phyloP scores from a whole-genome alignment of 129 eudicot species.

The Arctium minus region DNA sequence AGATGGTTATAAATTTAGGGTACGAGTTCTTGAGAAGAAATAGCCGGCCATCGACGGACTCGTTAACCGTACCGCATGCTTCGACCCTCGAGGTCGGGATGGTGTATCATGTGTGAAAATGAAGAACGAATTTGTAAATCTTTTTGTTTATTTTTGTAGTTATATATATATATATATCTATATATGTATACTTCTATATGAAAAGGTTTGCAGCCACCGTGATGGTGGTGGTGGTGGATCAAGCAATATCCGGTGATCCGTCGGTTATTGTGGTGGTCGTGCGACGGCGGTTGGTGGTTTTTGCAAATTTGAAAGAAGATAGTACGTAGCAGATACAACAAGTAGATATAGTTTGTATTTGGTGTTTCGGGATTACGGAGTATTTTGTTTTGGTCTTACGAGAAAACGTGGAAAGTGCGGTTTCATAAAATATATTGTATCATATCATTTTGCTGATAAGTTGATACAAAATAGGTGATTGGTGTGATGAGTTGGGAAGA shows the following conservation, averaged over 20 bases:
- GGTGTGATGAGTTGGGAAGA: too few relatives aligned
- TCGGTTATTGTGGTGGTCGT: constrained; percentile 18
- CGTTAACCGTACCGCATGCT: constrained; percentile 73
- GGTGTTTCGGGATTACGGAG: neutral
- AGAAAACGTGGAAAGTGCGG: neutral
- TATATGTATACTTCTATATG: neutral
- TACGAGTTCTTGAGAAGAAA: constrained; percentile 86
- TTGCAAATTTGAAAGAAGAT: constrained; percentile 6
- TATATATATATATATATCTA: neutral
- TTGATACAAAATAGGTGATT: neutral
- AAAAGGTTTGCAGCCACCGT: neutral
- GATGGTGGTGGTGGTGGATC: constrained; percentile 10
- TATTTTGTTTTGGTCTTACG: neutral
- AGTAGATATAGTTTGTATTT: constrained; percentile 26
- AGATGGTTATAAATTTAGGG: constrained; percentile 57
- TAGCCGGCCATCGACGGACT: constrained; percentile 47
- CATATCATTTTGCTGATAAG: neutral
- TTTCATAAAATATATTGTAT: neutral
- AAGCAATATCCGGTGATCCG: constrained; percentile 6
- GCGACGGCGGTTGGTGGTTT: constrained; percentile 15
- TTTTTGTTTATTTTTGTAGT: constrained; percentile 25
- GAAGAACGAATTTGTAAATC: constrained; percentile 14
- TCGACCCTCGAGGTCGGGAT: constrained; percentile 93
- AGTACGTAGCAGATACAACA: constrained; percentile 8
- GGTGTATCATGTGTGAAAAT: constrained; percentile 63